Base-by-base conservation (phyloP, 768 basidiomycete genomes). In the Mycena olivaceomarginata region DNA sequence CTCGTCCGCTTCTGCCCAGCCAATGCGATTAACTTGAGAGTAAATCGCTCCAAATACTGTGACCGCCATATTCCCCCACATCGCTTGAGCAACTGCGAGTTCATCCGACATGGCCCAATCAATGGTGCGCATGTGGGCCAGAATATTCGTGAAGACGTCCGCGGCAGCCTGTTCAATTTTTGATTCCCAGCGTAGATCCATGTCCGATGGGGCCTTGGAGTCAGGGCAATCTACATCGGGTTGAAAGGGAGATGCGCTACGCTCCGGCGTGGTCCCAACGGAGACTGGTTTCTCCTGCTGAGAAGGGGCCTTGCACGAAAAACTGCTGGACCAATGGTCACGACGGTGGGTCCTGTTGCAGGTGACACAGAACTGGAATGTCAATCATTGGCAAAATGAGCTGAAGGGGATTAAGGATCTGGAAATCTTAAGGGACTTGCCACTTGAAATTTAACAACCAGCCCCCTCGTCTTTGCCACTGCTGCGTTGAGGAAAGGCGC, bases 381-480 rank as follows among this genome's bases (percentile, higher is more conserved):
- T 51, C 48, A 51, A 51, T 51, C 48, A 51, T 51, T 51, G 16
- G 48, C 48, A 51, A 51, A 51, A 51, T 51, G 48, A 51, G 48
- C 48, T 25, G 25, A 25, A 51, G 48, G 48, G 48, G 48, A 51
- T 51, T 51, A 51, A 25, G 25, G 25, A 25, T 51, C 11, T 51
- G 18, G 25, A 25, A 51, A 51, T 18, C 16, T 18, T 16, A 51
- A 51, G 48, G 48, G 48, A 51, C 48, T 51, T 16, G 48, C 48
- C 48, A 51, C 48, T 51, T 51, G 48, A 51, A 51, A 51, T 51
- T 51, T 51, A 51, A 51, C 48, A 51, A 51, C 48, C 48, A 51
- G 48, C 16, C 48, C 48, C 48, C 11, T 51, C 48, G 48, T 51
- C 4, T 51, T 51, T 51, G 48, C 13, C 12, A 51, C 48, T 51